These are phyloP conservation scores for Bruguiera sexangula DNA, from an alignment of 345 rosid species.

Conservation along the genomic window DNA sequence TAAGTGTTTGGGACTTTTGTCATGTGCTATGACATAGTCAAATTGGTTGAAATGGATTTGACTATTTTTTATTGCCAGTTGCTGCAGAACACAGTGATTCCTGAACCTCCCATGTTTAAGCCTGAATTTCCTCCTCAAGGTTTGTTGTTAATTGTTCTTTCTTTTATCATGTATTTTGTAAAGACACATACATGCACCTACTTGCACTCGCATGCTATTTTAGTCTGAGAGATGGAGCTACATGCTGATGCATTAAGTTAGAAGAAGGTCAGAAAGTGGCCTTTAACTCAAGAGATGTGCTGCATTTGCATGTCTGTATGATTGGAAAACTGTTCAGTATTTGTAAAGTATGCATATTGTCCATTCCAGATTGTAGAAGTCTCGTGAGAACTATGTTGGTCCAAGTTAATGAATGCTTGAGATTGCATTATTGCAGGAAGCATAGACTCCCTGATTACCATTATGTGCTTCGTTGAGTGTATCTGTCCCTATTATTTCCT, in stretches of 20 bases:
- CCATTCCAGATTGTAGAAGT: not conserved
- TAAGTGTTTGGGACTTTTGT: not conserved
- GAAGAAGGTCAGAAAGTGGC: constrained; percentile 1
- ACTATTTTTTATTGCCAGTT: constrained; percentile 37
- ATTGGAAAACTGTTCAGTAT: not conserved
- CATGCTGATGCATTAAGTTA: not conserved
- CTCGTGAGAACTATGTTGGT: not conserved
- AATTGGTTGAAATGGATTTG: not conserved
- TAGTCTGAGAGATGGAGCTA: not conserved
- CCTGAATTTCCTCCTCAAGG: constrained; percentile 90
- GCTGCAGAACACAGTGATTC: constrained; percentile 59
- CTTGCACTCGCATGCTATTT: not conserved
- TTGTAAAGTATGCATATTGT: not conserved
- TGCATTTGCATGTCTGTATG: not conserved
- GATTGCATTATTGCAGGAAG: not conserved
- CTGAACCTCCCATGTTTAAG: constrained; percentile 81
- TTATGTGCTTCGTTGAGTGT: not conserved
- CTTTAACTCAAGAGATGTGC: not conserved
- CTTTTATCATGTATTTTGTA: not conserved
- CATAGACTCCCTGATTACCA: not conserved
- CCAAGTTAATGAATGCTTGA: not conserved
- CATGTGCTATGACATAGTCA: not conserved
- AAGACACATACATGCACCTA: not conserved
- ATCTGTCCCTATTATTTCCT: not conserved
- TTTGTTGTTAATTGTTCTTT: constrained; percentile 19